Percentiles rank a stretch among this genome's conserved stretches.
These are phyloP conservation scores for Pyricularia pennisetigena DNA, from an alignment of 2,329 filamentous ascomycete species.

Conservation along the genomic window DNA sequence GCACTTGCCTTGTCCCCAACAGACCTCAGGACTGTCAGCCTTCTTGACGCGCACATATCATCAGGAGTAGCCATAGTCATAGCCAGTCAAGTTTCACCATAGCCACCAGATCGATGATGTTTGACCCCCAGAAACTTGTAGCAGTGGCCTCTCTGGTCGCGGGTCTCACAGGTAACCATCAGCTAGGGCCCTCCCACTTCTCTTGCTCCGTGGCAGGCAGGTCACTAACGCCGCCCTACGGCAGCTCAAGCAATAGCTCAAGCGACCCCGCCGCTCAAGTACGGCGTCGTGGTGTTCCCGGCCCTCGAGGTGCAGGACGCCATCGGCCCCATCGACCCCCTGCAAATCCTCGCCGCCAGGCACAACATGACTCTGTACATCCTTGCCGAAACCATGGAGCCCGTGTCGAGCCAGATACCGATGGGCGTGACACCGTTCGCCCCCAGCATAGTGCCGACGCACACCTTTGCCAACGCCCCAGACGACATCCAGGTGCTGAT, in stretches of 20 bases:
- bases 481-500: slow-evolving; percentile 50
- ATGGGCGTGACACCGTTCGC: slow-evolving; percentile 17
- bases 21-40: background rate
- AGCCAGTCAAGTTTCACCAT: background rate
- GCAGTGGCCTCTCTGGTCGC: background rate
- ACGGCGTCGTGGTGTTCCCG: slow-evolving; percentile 25
- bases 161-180: background rate
- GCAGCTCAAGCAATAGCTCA: background rate
- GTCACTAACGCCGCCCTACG: background rate
- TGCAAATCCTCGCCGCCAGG: slow-evolving; percentile 28
- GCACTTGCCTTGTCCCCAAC: background rate
- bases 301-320: slow-evolving; percentile 34
- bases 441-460: slow-evolving; percentile 21
- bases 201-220: background rate
- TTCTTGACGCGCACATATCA: background rate
- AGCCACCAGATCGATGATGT: background rate
- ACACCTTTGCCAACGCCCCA: slow-evolving; percentile 42
- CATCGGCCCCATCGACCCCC: slow-evolving; percentile 33
- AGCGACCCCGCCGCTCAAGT: slow-evolving; percentile 17
- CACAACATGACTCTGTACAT: slow-evolving; percentile 28
- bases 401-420: slow-evolving; percentile 25
- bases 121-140: background rate
- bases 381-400: slow-evolving; percentile 28
- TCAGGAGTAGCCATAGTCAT: background rate
- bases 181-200: background rate